Evolutionary conservation across 2,329 filamentous ascomycete species (phyloP).

Genomic region (Tetracladium maxilliforme): DNA sequence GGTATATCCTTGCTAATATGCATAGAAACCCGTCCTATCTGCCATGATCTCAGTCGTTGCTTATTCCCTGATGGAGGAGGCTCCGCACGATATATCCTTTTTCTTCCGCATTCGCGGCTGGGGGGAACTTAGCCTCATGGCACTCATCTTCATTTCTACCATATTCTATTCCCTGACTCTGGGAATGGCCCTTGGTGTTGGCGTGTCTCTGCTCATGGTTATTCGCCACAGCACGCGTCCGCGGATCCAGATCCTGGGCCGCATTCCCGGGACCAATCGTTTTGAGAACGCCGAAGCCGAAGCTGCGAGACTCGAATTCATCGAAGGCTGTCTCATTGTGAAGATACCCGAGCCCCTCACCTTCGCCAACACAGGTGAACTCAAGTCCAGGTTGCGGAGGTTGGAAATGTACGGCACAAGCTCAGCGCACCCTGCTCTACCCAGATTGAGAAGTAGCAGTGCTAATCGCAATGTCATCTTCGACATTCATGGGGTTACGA

Average conservation of each 20-base stretch:
- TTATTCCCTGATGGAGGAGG: constrained; percentile 88
- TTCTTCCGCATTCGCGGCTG: constrained; percentile 77
- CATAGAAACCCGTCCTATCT: constrained; percentile 78
- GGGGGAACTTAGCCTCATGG: constrained; percentile 76
- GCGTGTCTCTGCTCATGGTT: constrained; percentile 76
- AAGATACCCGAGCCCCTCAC: constrained; percentile 96
- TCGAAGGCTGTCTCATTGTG: constrained; percentile 86
- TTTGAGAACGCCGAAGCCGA: constrained; percentile 77
- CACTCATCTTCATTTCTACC: constrained; percentile 77
- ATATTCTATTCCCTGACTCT: constrained; percentile 91
- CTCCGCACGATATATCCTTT: constrained; percentile 81
- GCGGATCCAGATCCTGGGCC: constrained; percentile 89
- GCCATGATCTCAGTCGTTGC: constrained; percentile 94
- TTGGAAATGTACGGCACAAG: constrained; percentile 85
- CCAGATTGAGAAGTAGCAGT: constrained; percentile 60
- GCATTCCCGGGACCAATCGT: constrained; percentile 66
- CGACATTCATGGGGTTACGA: constrained; percentile 93
- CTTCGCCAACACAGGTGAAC: constrained; percentile 88
- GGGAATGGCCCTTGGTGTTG: constrained; percentile 88
- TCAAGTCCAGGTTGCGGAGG: constrained; percentile 69
- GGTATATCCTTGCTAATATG: constrained; percentile 2
- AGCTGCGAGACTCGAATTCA: constrained; percentile 64
- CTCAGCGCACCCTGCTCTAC: constrained; percentile 73
- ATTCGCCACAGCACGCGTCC: constrained; percentile 84
- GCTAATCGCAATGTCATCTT: constrained; percentile 90